Evolutionary conservation across 2,329 filamentous ascomycete species (phyloP).

Genomic region (Chalaropsis ovoidea): DNA sequence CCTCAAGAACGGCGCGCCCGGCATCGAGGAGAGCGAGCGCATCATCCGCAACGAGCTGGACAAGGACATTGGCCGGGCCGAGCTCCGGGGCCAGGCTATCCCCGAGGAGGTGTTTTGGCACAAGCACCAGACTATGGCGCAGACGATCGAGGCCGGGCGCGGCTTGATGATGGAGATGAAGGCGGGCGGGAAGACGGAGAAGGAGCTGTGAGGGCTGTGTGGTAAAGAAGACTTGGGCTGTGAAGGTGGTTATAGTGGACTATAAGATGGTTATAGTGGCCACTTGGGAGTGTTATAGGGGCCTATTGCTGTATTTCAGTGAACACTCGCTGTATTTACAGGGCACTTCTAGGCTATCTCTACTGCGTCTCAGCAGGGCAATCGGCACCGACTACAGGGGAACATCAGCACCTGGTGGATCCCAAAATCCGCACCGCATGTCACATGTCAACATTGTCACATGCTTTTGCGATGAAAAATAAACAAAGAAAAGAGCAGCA

Average conservation of each 20-base stretch:
- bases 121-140: constrained; percentile 47
- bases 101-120: constrained; percentile 52
- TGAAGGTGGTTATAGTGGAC: not conserved
- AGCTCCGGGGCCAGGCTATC: constrained; percentile 27
- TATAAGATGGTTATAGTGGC: not conserved
- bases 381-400: not conserved
- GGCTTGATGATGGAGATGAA: constrained; percentile 37
- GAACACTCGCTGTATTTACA: not conserved
- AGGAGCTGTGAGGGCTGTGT: not conserved
- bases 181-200: not conserved
- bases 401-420: not conserved
- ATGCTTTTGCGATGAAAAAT: constrained; percentile 15
- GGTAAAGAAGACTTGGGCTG: not conserved
- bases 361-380: not conserved
- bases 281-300: too few relatives aligned
- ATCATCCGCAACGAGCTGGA: constrained; percentile 57
- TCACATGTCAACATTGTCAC: constrained; percentile 15
- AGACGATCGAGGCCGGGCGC: constrained; percentile 48
- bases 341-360: too few relatives aligned
- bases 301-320: not conserved
- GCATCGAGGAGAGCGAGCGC: constrained; percentile 45
- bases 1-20: constrained; percentile 33
- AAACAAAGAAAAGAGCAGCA: not conserved
- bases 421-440: constrained; percentile 8
- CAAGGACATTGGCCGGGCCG: constrained; percentile 48